phyloP scores from a whole-genome alignment of 2,329 filamentous ascomycete genomes.

The Xylariales sp. region DNA sequence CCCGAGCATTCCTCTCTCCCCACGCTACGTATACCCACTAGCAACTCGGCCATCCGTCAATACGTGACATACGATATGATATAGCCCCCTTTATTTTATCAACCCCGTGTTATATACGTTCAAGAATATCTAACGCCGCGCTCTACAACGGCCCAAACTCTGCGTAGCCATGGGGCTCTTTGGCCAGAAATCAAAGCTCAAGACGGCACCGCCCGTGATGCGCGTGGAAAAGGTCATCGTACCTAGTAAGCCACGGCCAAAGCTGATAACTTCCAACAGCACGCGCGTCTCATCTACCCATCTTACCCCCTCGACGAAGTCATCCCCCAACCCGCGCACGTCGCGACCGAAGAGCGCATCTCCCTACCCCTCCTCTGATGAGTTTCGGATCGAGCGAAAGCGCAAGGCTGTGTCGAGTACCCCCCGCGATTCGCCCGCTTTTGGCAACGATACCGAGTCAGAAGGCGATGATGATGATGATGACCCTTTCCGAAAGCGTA shows the following conservation, averaged over 20 bases:
- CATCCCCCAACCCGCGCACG: slow-evolving; percentile 56
- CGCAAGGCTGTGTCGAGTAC: slow-evolving; percentile 57
- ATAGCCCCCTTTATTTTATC: slow-evolving; percentile 6
- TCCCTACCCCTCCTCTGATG: slow-evolving; percentile 51
- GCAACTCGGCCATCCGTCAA: not conserved
- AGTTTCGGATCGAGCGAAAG: slow-evolving; percentile 55
- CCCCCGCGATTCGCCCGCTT: slow-evolving; percentile 59
- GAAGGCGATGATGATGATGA: slow-evolving; percentile 65
- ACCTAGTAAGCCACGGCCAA: slow-evolving; percentile 49
- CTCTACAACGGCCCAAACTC: slow-evolving; percentile 8
- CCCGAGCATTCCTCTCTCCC: slow-evolving; percentile 8
- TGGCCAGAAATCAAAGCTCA: slow-evolving; percentile 61
- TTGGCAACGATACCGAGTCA: slow-evolving; percentile 61
- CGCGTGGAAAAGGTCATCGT: slow-evolving; percentile 65
- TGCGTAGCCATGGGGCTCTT: slow-evolving; percentile 55
- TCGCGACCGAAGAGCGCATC: slow-evolving; percentile 55
- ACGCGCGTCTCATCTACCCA: slow-evolving; percentile 42
- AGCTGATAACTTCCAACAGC: slow-evolving; percentile 37
- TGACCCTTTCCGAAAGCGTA: slow-evolving; percentile 64
- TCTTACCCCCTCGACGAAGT: slow-evolving; percentile 50
- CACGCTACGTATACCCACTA: slow-evolving; percentile 19
- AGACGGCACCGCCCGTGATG: slow-evolving; percentile 62
- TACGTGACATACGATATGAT: slow-evolving; percentile 26
- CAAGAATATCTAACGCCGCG: not conserved
- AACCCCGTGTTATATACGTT: slow-evolving; percentile 13